Conservation (phyloP, 768 basidiomycete genomes). For the Lyophyllum atratum region DNA sequence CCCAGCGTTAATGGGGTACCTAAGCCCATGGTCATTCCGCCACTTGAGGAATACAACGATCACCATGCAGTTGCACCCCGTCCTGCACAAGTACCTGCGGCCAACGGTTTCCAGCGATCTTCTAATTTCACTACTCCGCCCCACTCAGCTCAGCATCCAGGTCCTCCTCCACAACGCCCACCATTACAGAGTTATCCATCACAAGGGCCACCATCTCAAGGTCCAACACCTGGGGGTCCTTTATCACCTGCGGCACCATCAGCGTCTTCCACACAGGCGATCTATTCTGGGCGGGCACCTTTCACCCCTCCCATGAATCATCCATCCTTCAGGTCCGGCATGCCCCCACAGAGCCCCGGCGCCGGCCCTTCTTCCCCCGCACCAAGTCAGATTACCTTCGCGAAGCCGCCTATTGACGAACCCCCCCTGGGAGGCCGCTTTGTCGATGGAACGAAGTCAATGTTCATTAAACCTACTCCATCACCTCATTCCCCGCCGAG, state of each 20-base stretch:
- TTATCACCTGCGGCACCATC: slow-evolving; percentile 24
- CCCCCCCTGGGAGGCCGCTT: slow-evolving; percentile 67
- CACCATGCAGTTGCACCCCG: slow-evolving; percentile 26
- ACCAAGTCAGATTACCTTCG: slow-evolving; percentile 26
- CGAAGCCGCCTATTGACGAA: slow-evolving; percentile 34
- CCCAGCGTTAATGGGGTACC: slow-evolving; percentile 53
- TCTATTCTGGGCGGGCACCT: slow-evolving; percentile 19
- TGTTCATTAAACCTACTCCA: slow-evolving; percentile 64
- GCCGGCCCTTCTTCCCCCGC: slow-evolving; percentile 57
- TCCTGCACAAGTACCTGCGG: slow-evolving; percentile 23
- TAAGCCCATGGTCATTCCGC: slow-evolving; percentile 61
- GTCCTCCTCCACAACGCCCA: slow-evolving; percentile 21
- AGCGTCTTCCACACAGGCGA: slow-evolving; percentile 29
- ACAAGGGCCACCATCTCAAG: slow-evolving; percentile 22
- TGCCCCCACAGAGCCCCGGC: slow-evolving; percentile 49
- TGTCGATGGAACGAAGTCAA: slow-evolving; percentile 77
- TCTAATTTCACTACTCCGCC: slow-evolving; percentile 31
- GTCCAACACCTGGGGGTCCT: slow-evolving; percentile 10
- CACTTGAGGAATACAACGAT: slow-evolving; percentile 61
- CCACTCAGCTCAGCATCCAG: slow-evolving; percentile 29
- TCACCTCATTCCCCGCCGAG: slow-evolving; percentile 37
- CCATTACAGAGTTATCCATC: slow-evolving; percentile 25
- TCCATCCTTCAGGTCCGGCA: slow-evolving; percentile 15
- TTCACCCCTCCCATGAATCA: slow-evolving; percentile 20
- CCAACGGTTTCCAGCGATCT: slow-evolving; percentile 36